Conservation (phyloP, 768 basidiomycete genomes). For the Pholiota conissans region DNA sequence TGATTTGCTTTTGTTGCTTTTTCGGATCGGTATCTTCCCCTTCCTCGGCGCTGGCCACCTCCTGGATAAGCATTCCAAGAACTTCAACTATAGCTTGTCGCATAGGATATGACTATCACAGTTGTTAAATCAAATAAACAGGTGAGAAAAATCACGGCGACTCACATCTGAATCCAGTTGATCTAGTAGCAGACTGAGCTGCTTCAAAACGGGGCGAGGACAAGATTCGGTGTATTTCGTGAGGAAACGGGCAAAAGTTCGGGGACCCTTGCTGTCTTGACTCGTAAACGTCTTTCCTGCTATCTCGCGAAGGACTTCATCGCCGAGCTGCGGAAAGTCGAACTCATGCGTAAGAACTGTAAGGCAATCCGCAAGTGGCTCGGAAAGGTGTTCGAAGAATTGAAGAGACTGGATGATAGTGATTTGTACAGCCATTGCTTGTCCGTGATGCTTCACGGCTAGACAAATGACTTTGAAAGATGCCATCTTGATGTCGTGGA, state of each 20-base stretch:
- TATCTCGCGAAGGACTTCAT: conserved; percentile 90
- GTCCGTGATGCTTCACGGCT: conserved; percentile 89
- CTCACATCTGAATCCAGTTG: conserved; percentile 92
- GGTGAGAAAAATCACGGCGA: neutral
- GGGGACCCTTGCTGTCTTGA: conserved; percentile 85
- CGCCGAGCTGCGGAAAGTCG: conserved; percentile 85
- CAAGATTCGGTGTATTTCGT: conserved; percentile 76
- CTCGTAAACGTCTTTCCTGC: conserved; percentile 73
- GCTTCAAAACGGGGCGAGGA: conserved; percentile 83
- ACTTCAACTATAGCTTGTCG: conserved; percentile 93
- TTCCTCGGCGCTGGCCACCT: conserved; percentile 65
- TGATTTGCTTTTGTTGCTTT: conserved; percentile 71
- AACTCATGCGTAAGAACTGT: conserved; percentile 79
- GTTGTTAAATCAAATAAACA: neutral
- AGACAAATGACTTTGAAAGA: conserved; percentile 88
- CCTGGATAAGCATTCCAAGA: conserved; percentile 80
- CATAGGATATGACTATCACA: conserved; percentile 88
- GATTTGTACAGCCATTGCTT: conserved; percentile 82
- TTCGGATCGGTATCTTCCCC: conserved; percentile 45
- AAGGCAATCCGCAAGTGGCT: conserved; percentile 92
- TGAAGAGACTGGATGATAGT: conserved; percentile 90
- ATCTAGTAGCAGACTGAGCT: conserved; percentile 78
- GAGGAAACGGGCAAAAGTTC: conserved; percentile 84
- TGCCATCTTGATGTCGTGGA: conserved; percentile 62
- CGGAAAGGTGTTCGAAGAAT: conserved; percentile 92